Conservation (phyloP, 371 early-diverging fungal genomes). For the Mucor racemosus region DNA sequence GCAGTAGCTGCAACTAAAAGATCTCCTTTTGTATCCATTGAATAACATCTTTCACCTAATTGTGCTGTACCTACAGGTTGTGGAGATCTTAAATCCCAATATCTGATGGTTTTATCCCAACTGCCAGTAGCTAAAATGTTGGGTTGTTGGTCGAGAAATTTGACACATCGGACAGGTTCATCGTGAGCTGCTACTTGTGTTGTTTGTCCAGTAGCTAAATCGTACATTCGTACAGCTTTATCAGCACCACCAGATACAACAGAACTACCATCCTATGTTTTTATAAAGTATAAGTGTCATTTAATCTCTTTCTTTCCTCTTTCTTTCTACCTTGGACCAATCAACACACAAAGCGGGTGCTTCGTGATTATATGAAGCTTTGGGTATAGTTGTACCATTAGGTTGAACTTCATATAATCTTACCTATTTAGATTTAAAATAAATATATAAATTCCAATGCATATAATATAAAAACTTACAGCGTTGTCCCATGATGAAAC, state of each 20-base stretch:
- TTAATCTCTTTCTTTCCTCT: background rate
- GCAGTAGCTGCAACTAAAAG: constrained; percentile 44
- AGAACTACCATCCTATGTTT: constrained; percentile 33
- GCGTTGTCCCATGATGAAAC: constrained; percentile 90
- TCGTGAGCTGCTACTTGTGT: constrained; percentile 82
- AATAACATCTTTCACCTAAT: constrained; percentile 85
- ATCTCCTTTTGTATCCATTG: constrained; percentile 76
- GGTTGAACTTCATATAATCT: constrained; percentile 88
- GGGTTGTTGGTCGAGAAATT: constrained; percentile 70
- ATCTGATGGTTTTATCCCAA: constrained; percentile 95
- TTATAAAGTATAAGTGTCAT: background rate
- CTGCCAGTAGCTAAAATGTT: constrained; percentile 86
- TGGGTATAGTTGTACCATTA: constrained; percentile 73
- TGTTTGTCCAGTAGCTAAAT: constrained; percentile 79
- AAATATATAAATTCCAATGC: background rate
- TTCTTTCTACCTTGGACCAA: constrained; percentile 82
- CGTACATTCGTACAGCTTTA: constrained; percentile 78
- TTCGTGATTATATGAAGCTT: constrained; percentile 82
- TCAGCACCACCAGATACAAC: constrained; percentile 63
- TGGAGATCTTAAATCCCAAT: constrained; percentile 90
- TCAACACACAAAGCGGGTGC: constrained; percentile 83
- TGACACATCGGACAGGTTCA: constrained; percentile 73
- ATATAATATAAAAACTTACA: constrained; percentile 44
- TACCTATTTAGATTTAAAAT: constrained; percentile 59
- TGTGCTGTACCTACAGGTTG: constrained; percentile 74